These are phyloP conservation scores for Hypseocharis bilobata DNA, from an alignment of 441 rosid genomes.

Conservation along the genomic window DNA sequence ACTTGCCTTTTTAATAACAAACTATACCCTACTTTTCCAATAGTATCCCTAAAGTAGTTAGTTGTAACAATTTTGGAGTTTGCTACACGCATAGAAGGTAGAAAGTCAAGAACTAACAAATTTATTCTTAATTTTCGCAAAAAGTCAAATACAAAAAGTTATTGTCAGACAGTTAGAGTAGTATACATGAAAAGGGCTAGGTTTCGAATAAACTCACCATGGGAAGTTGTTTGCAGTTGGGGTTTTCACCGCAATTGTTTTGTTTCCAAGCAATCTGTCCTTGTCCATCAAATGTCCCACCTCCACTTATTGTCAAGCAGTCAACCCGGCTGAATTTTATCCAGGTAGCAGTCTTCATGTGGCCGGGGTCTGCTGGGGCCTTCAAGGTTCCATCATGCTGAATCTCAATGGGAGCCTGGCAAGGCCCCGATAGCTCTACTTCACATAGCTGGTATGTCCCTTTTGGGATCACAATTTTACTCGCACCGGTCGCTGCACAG, in stretches of 20 bases:
- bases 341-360: conserved; percentile 26
- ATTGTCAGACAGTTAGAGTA: neutral
- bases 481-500: conserved; percentile 25
- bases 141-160: too few relatives aligned
- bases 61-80: too few relatives aligned
- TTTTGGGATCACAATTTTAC: conserved; percentile 34
- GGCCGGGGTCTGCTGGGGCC: conserved; percentile 26
- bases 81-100: too few relatives aligned
- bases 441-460: conserved; percentile 28
- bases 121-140: too few relatives aligned
- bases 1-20: too few relatives aligned
- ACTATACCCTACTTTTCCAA: too few relatives aligned
- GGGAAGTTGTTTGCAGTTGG: conserved; percentile 28
- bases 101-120: too few relatives aligned
- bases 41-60: too few relatives aligned
- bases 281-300: conserved; percentile 54
- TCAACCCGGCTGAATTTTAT: conserved; percentile 30
- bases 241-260: conserved; percentile 20
- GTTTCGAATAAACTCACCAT: conserved; percentile 28
- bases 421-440: conserved; percentile 35
- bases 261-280: conserved; percentile 35
- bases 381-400: conserved; percentile 33
- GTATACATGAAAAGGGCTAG: neutral
- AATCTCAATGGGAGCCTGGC: conserved; percentile 34
- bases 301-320: conserved; percentile 32